Base-by-base conservation (phyloP, 1,139 yeast genomes). In the Spencermartinsiella ligniputridi region DNA sequence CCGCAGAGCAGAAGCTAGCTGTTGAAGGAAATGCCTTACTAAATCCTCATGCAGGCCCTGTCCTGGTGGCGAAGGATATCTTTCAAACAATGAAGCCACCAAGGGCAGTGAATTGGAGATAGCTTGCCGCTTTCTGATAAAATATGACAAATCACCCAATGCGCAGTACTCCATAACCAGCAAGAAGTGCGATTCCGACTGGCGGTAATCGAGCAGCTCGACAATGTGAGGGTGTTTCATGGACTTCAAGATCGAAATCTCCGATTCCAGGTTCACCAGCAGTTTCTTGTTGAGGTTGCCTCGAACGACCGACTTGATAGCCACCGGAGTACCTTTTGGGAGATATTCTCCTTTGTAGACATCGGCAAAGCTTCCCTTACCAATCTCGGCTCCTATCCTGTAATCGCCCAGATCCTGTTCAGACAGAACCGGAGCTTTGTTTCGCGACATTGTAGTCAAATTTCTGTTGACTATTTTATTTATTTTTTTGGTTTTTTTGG, bases 91-190 rank as follows among this genome's bases (percentile, higher is more conserved):
- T 1, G 88, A 78, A 27, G 83, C 81, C 35, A 90, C 78, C 37
- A 86, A 76, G 0, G 97, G 97, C 61, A 88, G 89, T 3, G 86
- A 79, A 52, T 77, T 75, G 24, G 79, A 76, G 37, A 90, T 69
- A 60, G 84, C 89, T 52, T 77, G 77, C 58, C 92, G 76, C 61
- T 79, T 81, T 57, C 87, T 78, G 44, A 92, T 89, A 56, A 92
- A 83, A 59, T 81, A 87, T 0, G 95, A 85, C 50, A 92, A 73
- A 66, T 92, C 98, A 8, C 98, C 98, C 65, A 92, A 72, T 0
- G 97, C 82, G 62, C 98, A 92, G 67, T 88, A 92, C 62, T 92
- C 97, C 97, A 92, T 92, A n/a, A 90, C 80, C 52, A 92, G 71
- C 64, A 88, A 94, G 68, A 89, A 87, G 64, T 90, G 88, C 9